Percentiles rank a stretch among this genome's conserved stretches.
Evolutionary conservation across 2,329 filamentous ascomycete genomes (phyloP).

Genomic region (Magnaporthiopsis poae): DNA sequence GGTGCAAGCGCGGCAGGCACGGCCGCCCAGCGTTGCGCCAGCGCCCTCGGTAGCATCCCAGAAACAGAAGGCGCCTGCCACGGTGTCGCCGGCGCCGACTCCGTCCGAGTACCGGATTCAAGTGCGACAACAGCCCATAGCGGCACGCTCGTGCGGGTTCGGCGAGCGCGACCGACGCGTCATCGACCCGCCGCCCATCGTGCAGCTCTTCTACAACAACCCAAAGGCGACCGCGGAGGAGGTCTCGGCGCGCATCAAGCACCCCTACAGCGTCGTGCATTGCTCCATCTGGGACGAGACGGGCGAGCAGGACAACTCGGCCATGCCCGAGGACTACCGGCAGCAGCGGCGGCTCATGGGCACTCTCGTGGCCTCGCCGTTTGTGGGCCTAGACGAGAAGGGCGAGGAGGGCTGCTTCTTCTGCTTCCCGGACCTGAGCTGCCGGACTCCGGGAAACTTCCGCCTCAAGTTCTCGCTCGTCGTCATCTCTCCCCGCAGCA

Average conservation of each 20-base stretch:
- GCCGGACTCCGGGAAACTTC: conserved; percentile 67
- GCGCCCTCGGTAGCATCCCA: not conserved
- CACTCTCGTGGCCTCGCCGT: conserved; percentile 65
- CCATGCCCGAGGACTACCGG: conserved; percentile 61
- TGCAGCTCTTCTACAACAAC: conserved; percentile 57
- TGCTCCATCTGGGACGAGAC: conserved; percentile 66
- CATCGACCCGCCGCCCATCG: conserved; percentile 74
- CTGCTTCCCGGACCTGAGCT: conserved; percentile 74
- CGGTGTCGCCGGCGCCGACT: not conserved
- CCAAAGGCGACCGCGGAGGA: conserved; percentile 44
- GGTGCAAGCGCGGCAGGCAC: conserved; percentile 50
- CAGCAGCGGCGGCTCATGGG: conserved; percentile 72
- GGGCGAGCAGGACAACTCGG: conserved; percentile 57
- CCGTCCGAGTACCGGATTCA: conserved; percentile 34
- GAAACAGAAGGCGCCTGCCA: not conserved
- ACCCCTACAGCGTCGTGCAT: conserved; percentile 62
- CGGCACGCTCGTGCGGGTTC: conserved; percentile 72
- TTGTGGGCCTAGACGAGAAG: conserved; percentile 65
- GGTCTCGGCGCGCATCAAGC: conserved; percentile 38
- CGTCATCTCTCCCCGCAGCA: conserved; percentile 54
- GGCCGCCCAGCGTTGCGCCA: not conserved
- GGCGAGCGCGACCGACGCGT: conserved; percentile 73
- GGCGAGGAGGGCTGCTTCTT: conserved; percentile 72
- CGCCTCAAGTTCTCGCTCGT: conserved; percentile 65
- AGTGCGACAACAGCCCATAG: conserved; percentile 68